Percentiles rank a stretch among this genome's conserved stretches.
phyloP scores from a whole-genome alignment of 2,329 filamentous ascomycete species.

The Apiospora sp. region DNA sequence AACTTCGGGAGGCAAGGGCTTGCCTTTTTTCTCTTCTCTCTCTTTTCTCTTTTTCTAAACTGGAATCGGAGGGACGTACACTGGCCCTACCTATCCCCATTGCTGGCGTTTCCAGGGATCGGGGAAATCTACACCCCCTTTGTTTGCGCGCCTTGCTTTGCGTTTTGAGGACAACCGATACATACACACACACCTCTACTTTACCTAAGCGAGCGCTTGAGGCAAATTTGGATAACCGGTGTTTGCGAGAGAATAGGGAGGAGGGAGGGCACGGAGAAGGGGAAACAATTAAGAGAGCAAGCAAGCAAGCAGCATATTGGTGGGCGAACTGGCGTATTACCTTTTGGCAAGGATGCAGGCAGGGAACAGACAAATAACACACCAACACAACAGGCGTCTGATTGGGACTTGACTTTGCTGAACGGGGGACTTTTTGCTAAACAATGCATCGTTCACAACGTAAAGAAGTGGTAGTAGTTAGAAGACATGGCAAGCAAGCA shows the following conservation, averaged over 20 bases:
- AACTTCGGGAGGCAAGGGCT: neutral
- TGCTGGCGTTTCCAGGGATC: neutral
- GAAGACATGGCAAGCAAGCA: neutral
- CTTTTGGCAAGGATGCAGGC: neutral
- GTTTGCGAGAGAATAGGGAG: neutral
- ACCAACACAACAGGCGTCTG: neutral
- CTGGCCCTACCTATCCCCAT: neutral
- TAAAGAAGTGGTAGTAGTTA: neutral
- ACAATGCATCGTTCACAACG: neutral
- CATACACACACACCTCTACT: neutral
- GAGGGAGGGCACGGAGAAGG: neutral
- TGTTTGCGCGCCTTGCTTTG: neutral
- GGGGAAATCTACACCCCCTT: neutral
- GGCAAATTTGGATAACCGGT: neutral
- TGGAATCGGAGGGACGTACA: neutral
- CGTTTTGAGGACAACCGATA: neutral
- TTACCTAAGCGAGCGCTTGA: neutral
- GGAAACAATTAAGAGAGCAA: neutral
- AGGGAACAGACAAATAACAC: neutral
- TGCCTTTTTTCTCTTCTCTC: neutral
- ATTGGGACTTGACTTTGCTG: neutral
- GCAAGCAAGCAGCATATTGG: neutral
- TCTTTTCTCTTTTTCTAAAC: neutral
- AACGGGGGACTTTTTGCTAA: neutral
- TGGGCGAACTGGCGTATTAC: neutral